phyloP scores from a whole-genome alignment of 1,139 yeast species.

The Saccharomyces pastorianus region DNA sequence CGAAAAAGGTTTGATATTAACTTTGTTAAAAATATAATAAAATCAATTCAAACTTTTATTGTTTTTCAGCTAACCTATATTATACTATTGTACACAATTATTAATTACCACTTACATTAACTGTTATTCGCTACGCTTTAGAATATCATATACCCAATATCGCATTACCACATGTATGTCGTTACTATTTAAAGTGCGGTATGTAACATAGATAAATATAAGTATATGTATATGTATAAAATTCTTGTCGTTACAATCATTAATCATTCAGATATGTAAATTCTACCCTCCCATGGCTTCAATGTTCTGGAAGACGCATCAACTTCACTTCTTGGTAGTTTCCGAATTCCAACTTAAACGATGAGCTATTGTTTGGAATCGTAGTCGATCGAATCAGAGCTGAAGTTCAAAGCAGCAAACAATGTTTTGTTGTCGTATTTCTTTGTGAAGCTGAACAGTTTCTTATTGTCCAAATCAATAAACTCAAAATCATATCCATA shows the following conservation, averaged over 20 bases:
- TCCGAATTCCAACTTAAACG: slow-evolving; percentile 26
- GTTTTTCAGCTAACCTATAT: background rate
- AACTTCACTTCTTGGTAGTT: slow-evolving; percentile 3
- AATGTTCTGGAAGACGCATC: slow-evolving; percentile 6
- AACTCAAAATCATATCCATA: slow-evolving; percentile 41
- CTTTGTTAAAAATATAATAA: background rate
- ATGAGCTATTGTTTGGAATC: background rate
- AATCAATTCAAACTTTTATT: background rate
- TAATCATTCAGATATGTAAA: slow-evolving; percentile 4
- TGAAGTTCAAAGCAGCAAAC: slow-evolving; percentile 42
- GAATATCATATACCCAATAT: no score
- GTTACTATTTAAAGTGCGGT: no score
- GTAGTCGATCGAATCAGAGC: slow-evolving; percentile 18
- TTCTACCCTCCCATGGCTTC: slow-evolving; percentile 14
- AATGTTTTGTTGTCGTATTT: slow-evolving; percentile 29
- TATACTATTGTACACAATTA: background rate
- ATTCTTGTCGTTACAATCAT: background rate
- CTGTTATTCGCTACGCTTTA: background rate
- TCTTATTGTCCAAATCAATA: slow-evolving; percentile 36
- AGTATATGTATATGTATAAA: no score
- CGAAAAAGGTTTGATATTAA: background rate
- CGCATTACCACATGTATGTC: no score
- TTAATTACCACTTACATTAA: background rate
- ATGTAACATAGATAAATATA: no score
- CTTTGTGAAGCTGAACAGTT: slow-evolving; percentile 39